Percentiles rank a stretch among this genome's conserved stretches.
phyloP scores from a whole-genome alignment of 257 asterid species.

The Solanum microdontum region DNA sequence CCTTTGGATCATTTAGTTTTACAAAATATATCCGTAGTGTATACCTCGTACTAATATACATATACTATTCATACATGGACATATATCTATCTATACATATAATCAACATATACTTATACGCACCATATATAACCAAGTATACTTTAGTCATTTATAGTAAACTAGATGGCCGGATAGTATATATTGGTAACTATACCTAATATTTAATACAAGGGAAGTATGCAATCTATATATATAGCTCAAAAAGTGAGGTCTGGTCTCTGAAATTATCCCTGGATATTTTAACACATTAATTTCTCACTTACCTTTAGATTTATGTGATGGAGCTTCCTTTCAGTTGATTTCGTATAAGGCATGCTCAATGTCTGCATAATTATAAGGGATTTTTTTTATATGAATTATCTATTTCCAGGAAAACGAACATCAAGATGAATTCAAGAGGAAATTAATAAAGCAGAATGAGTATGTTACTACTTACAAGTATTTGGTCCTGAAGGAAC shows the following conservation, averaged over 20 bases:
- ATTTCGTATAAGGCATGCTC: conserved; percentile 7
- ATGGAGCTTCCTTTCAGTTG: conserved; percentile 5
- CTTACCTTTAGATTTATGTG: conserved; percentile 3
- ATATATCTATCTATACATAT: no score
- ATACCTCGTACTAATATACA: background rate
- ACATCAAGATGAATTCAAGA: background rate
- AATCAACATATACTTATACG: background rate
- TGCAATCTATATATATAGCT: background rate
- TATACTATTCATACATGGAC: no score
- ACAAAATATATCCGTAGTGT: background rate
- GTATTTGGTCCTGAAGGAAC: conserved; percentile 24
- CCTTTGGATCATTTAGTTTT: background rate
- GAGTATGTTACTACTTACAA: background rate
- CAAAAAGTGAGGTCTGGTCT: background rate
- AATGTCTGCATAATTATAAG: conserved; percentile 11
- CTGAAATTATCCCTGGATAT: background rate
- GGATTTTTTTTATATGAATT: background rate
- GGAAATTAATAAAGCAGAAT: background rate
- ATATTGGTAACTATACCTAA: background rate
- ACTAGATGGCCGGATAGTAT: background rate
- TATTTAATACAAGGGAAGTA: background rate
- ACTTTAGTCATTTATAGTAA: background rate
- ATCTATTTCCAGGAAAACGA: background rate
- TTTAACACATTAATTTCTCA: background rate
- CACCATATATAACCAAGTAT: no score